A percentile compares a stretch with the other conserved stretches of the same genome.
phyloP scores from a whole-genome alignment of 2,329 filamentous ascomycete genomes.

The Curvularia sp. region DNA sequence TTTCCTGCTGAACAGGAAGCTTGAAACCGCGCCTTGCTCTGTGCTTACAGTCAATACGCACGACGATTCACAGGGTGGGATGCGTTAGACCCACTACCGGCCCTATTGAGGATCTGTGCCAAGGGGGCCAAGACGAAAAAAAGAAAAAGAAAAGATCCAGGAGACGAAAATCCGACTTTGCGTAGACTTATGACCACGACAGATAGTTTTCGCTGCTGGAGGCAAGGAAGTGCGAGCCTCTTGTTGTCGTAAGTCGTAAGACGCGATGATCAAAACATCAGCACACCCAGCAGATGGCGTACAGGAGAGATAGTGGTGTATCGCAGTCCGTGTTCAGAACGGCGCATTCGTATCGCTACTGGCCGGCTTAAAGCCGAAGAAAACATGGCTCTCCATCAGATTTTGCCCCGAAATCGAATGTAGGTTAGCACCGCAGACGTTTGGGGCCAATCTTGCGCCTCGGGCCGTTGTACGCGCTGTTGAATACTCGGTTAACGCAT shows the following conservation, averaged over 20 bases:
- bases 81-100: not conserved
- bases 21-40: not conserved
- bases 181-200: not conserved
- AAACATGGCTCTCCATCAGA: not conserved
- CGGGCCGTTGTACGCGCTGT: slow-evolving; percentile 10
- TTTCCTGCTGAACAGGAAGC: not conserved
- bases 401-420: not conserved
- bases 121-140: not conserved
- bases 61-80: not conserved
- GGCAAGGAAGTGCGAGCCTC: not conserved
- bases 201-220: not conserved
- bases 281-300: not conserved
- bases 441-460: not conserved
- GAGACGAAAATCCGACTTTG: not conserved
- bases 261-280: not conserved
- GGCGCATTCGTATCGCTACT: not conserved
- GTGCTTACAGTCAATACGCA: not conserved
- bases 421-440: not conserved
- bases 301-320: not conserved
- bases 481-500: not conserved
- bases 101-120: not conserved
- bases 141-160: not conserved
- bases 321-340: not conserved
- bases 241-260: not conserved
- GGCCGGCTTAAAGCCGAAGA: not conserved